Conservation (phyloP, 495 filamentous ascomycete genomes). For the Xylaria flabelliformis region DNA sequence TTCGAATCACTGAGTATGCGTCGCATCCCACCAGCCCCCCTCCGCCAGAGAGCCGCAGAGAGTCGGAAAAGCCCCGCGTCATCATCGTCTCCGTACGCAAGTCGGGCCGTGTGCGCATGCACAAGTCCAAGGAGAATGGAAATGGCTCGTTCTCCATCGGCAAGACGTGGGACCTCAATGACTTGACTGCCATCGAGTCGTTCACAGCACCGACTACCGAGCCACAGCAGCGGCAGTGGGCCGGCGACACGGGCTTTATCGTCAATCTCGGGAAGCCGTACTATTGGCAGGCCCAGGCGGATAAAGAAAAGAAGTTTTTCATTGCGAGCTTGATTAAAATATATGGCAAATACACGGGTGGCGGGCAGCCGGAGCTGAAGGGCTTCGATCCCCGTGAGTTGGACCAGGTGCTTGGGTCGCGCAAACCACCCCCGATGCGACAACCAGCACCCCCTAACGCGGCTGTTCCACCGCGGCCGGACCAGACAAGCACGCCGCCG, state of each 20-base stretch:
- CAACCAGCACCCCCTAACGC: constrained; percentile 41
- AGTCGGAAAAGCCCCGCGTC: constrained; percentile 85
- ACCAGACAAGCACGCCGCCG: constrained; percentile 40
- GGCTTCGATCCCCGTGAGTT: constrained; percentile 84
- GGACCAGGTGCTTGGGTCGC: constrained; percentile 67
- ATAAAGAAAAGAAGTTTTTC: constrained; percentile 98
- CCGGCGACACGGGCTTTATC: constrained; percentile 80
- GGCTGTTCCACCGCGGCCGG: constrained; percentile 33
- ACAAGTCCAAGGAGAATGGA: constrained; percentile 93
- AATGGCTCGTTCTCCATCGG: constrained; percentile 96
- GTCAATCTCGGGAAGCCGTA: constrained; percentile 92
- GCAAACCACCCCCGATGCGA: constrained; percentile 40
- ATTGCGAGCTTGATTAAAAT: constrained; percentile 95
- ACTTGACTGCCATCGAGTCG: constrained; percentile 79
- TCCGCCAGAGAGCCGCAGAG: constrained; percentile 69
- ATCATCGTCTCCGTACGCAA: constrained; percentile 92
- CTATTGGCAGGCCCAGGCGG: constrained; percentile 91
- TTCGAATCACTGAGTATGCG: constrained; percentile 84
- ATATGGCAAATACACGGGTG: constrained; percentile 92
- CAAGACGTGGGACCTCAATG: constrained; percentile 96
- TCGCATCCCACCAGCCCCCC: constrained; percentile 84
- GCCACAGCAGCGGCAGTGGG: constrained; percentile 75
- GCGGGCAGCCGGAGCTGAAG: constrained; percentile 75
- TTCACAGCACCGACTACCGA: constrained; percentile 68
- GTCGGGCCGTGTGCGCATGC: constrained; percentile 90